These are phyloP conservation scores for Trichoderma gamsii DNA, from an alignment of 495 filamentous ascomycete species.

Conservation along the genomic window DNA sequence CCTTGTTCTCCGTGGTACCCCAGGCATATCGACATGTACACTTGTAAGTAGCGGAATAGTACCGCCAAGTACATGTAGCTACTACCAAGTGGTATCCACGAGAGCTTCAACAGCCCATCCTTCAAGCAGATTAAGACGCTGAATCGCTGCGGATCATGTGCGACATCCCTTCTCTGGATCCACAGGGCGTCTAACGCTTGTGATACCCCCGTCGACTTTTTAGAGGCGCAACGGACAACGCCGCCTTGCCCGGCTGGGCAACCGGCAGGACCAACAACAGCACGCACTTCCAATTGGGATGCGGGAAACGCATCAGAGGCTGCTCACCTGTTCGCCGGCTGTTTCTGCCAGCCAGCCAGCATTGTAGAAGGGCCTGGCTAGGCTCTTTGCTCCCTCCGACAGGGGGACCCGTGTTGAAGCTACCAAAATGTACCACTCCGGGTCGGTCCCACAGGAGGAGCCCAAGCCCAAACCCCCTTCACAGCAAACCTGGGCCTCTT, in stretches of 20 bases:
- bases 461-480: background rate
- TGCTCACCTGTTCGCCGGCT: background rate
- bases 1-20: too few species aligned
- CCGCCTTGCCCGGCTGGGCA: constrained; percentile 10
- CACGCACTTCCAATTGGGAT: background rate
- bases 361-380: background rate
- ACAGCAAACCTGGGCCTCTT: background rate
- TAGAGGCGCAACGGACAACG: constrained; percentile 5
- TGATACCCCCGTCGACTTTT: constrained; percentile 8
- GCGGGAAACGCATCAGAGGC: constrained; percentile 1
- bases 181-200: constrained; percentile 14
- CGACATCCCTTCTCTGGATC: background rate
- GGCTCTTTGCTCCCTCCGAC: background rate
- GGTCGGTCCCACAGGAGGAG: background rate
- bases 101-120: background rate
- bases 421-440: background rate
- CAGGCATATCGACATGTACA: too few species aligned
- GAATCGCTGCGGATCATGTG: constrained; percentile 1
- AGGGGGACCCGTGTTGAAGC: background rate
- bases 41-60: too few species aligned
- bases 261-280: background rate
- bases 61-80: too few species aligned
- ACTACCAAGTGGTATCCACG: background rate
- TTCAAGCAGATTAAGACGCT: constrained; percentile 6
- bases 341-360: background rate